Conservation (phyloP, 148 eudicot genomes). For the Limonium bicolor region DNA sequence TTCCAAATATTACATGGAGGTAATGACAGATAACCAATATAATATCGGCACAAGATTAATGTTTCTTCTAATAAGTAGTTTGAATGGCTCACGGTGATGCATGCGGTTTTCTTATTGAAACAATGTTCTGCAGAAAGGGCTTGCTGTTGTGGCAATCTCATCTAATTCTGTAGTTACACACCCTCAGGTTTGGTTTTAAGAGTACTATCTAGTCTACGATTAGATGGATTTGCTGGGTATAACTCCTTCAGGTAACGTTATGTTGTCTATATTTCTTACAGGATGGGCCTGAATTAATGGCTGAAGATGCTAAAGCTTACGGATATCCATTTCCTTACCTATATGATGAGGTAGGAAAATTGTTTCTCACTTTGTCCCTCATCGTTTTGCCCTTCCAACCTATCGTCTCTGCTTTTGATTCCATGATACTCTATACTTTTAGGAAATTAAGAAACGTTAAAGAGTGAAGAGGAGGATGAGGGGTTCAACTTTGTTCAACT, state of each 20-base stretch:
- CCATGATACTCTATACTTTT: no score
- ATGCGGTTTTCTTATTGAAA: neutral
- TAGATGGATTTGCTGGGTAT: no score
- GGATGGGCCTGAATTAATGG: constrained; percentile 97
- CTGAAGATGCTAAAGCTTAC: constrained; percentile 67
- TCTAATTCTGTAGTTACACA: constrained; percentile 79
- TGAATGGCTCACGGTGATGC: constrained; percentile 1
- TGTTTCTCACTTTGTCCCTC: neutral
- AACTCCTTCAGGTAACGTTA: constrained; percentile 10
- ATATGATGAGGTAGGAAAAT: constrained; percentile 62
- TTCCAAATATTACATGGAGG: constrained; percentile 79
- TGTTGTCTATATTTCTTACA: constrained; percentile 22
- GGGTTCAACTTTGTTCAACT: no score
- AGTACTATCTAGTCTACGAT: constrained; percentile 12
- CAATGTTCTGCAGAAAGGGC: constrained; percentile 82
- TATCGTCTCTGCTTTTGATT: no score
- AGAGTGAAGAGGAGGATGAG: no score
- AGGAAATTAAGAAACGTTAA: no score
- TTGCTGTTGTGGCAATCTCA: constrained; percentile 91
- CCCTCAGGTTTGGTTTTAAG: constrained; percentile 61
- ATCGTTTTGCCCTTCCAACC: no score
- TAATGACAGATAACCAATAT: constrained; percentile 6
- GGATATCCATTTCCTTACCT: constrained; percentile 91
- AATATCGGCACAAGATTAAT: no score
- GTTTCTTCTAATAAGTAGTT: constrained; percentile 1